Conservation (phyloP, 2,329 filamentous ascomycete genomes). For the Sphaerulina musiva region DNA sequence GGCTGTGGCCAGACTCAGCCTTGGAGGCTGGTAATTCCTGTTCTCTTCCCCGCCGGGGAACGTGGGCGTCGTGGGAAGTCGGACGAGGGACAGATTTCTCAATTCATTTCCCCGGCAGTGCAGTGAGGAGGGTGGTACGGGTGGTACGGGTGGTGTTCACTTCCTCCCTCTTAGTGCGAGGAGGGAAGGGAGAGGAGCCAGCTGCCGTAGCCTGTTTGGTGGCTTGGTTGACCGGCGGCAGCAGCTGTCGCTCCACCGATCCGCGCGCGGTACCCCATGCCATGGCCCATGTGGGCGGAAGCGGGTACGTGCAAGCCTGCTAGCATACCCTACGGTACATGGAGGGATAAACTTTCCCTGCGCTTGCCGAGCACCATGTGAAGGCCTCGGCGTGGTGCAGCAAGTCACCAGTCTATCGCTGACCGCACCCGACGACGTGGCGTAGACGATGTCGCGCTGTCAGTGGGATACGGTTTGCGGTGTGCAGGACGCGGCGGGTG, state of each 20-base stretch:
- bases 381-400: constrained; percentile 4
- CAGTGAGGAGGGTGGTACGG: too few relatives aligned
- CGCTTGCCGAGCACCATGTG: constrained; percentile 6
- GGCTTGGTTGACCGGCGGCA: background rate
- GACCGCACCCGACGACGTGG: background rate
- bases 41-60: too few relatives aligned
- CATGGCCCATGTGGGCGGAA: constrained; percentile 1
- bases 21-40: too few relatives aligned
- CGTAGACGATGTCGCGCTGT: background rate
- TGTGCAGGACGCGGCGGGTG: background rate
- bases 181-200: too few relatives aligned
- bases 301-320: background rate
- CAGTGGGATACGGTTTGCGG: background rate
- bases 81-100: too few relatives aligned
- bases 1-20: background rate
- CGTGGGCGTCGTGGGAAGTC: too few relatives aligned
- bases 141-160: too few relatives aligned
- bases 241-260: constrained; percentile 1
- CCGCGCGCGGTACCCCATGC: background rate
- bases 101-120: too few relatives aligned
- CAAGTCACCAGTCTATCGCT: background rate
- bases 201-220: background rate
- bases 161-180: too few relatives aligned
- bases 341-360: constrained; percentile 8
- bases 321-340: background rate